phyloP scores from a whole-genome alignment of 2,329 filamentous ascomycete genomes.

The Laburnicola sp. region DNA sequence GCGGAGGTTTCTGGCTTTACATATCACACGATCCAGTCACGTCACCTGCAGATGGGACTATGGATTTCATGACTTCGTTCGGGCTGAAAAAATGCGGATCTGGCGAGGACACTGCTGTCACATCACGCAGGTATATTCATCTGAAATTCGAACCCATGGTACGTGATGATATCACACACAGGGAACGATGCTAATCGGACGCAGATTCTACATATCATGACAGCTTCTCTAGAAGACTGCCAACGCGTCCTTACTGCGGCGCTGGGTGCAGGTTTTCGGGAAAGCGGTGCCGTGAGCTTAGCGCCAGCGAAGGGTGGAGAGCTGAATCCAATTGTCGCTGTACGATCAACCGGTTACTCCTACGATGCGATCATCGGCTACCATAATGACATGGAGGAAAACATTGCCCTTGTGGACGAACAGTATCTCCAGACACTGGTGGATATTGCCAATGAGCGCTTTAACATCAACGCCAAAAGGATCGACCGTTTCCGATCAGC shows the following conservation, averaged over 20 bases:
- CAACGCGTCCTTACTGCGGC: constrained; percentile 76
- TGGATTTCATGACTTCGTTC: constrained; percentile 34
- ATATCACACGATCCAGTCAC: constrained; percentile 78
- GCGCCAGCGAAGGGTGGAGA: constrained; percentile 42
- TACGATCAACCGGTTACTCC: constrained; percentile 79
- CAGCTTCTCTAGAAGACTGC: constrained; percentile 73
- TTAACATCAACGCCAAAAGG: constrained; percentile 68
- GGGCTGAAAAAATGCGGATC: constrained; percentile 41
- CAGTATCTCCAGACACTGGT: constrained; percentile 70
- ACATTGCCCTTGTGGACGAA: constrained; percentile 60
- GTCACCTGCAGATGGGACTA: constrained; percentile 15
- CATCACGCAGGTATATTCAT: constrained; percentile 61
- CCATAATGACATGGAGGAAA: constrained; percentile 41
- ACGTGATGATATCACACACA: constrained; percentile 38
- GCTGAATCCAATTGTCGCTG: constrained; percentile 74
- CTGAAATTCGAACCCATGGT: constrained; percentile 97
- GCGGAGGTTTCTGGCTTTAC: constrained; percentile 76
- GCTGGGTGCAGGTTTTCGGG: constrained; percentile 81
- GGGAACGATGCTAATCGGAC: constrained; percentile 22
- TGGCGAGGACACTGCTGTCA: constrained; percentile 7
- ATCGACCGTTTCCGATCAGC: constrained; percentile 66
- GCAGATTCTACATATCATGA: constrained; percentile 86
- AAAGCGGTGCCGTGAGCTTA: constrained; percentile 80
- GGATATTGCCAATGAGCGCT: constrained; percentile 72
- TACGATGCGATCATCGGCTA: constrained; percentile 80